Evolutionary conservation across 108 stramenopile species (phyloP).

Genomic region (Nitzschia sp.): DNA sequence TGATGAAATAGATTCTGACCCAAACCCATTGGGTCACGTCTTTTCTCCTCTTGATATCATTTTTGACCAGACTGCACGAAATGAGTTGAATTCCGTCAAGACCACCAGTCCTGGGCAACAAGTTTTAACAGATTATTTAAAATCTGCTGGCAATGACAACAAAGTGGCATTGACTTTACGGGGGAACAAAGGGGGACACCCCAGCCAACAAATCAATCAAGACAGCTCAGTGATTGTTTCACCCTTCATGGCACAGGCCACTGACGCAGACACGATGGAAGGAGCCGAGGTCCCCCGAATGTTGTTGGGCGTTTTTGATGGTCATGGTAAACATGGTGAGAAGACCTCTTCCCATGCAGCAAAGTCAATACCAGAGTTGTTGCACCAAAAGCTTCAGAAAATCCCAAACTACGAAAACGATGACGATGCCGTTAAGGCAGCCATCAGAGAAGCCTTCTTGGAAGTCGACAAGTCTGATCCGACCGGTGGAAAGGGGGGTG

Average conservation of each 20-base stretch:
- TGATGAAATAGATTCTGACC: no score
- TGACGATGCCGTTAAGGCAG: conserved; percentile 29
- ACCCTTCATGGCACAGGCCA: conserved; percentile 31
- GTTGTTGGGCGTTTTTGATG: conserved; percentile 83
- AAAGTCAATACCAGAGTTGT: conserved; percentile 51
- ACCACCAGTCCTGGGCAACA: conserved; percentile 3
- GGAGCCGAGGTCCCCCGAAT: conserved; percentile 7
- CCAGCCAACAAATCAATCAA: conserved; percentile 61
- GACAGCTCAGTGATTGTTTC: conserved; percentile 55
- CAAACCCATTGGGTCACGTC: not conserved
- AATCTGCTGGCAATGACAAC: conserved; percentile 32
- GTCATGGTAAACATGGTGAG: conserved; percentile 75
- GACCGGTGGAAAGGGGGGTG: conserved; percentile 57
- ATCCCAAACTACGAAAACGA: conserved; percentile 16
- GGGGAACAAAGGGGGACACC: conserved; percentile 60
- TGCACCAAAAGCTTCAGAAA: conserved; percentile 51
- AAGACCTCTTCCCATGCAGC: conserved; percentile 67
- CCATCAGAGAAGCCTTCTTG: conserved; percentile 65
- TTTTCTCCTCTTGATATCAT: conserved; percentile 64
- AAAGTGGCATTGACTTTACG: conserved; percentile 52
- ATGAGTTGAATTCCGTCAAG: conserved; percentile 45
- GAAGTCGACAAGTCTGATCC: conserved; percentile 72
- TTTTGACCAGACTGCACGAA: conserved; percentile 41
- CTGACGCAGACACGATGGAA: not conserved
- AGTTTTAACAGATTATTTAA: conserved; percentile 4